Conservation (phyloP, 1,284 basidiomycete species). For the Fomitiporia mediterranea region DNA sequence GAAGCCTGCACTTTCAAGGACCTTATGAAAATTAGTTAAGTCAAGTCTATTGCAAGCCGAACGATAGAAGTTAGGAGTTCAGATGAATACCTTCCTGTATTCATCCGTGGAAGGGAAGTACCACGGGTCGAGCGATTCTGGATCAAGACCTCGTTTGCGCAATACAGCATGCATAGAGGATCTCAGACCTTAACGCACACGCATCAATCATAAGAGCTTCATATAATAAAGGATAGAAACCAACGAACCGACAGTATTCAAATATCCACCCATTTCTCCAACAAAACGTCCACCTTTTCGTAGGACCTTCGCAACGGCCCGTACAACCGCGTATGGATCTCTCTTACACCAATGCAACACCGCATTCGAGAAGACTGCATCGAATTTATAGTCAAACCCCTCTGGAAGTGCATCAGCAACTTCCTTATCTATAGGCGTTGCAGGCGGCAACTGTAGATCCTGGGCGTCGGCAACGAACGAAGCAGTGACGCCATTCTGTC, state of each 20-base stretch:
- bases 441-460: slow-evolving; percentile 34
- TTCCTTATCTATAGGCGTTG: slow-evolving; percentile 22
- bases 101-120: slow-evolving; percentile 72
- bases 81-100: slow-evolving; percentile 48
- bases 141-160: slow-evolving; percentile 52
- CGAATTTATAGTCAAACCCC: slow-evolving; percentile 35
- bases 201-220: slow-evolving; percentile 13
- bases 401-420: slow-evolving; percentile 24
- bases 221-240: background rate
- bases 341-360: slow-evolving; percentile 81
- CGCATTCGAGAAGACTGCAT: slow-evolving; percentile 75
- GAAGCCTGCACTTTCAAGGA: slow-evolving; percentile 55
- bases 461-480: slow-evolving; percentile 52
- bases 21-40: slow-evolving; percentile 31
- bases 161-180: slow-evolving; percentile 54
- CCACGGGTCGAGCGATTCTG: slow-evolving; percentile 68
- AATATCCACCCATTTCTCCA: slow-evolving; percentile 75
- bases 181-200: slow-evolving; percentile 47
- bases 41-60: slow-evolving; percentile 2
- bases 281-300: slow-evolving; percentile 68
- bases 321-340: slow-evolving; percentile 61
- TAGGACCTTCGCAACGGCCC: slow-evolving; percentile 53
- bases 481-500: slow-evolving; percentile 41
- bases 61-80: slow-evolving; percentile 10
- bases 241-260: slow-evolving; percentile 58